Base-by-base conservation (phyloP, 2,329 filamentous ascomycete genomes). In the Dactylonectria estremocensis region DNA sequence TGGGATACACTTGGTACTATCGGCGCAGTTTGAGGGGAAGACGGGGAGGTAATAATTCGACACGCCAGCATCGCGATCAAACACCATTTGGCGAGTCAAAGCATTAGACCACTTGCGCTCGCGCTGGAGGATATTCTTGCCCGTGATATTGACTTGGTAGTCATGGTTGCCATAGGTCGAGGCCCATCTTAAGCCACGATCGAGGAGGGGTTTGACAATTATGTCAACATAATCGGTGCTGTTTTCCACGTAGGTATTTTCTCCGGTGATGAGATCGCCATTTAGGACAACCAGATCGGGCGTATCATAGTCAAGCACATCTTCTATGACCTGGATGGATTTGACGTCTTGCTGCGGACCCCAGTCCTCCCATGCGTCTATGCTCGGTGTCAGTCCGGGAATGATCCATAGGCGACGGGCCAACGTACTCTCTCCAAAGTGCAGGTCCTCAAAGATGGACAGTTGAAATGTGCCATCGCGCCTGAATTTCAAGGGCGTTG, bases 101-200 rank as follows among this genome's bases (percentile, higher is more conserved):
- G 75, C 66, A 24, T 72, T 72, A 0, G 65, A 65, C 57, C 72
- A 77, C 2, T 37, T 68, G 5, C 75, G 72, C 20, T 78, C 76
- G 8, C 76, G 74, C 28, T 70, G 59, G 20, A 74, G 60, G 31
- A 78, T 70, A 1, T 48, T 63, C 2, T 68, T 62, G 2, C 66
- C 64, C 13, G 63, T 70, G 24, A 77, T 54, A 61, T 91, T 90
- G 72, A 81, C 86, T 33, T 88, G 80, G 31, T 85, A 85, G 73
- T 93, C 91, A 69, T 93, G 91, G 67, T 93, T 93, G 1, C 91
- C 91, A 64, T 93, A 93, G 0, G 90, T 90, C 1, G 88, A 89
- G 3, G 90, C 90, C 88, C 90, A 93, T 0, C 83, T 83, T 0
- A 91, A 69, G 8, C 83, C 81, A 16, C 85, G 83, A 3, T 86